These are phyloP conservation scores for Aspergillus avenaceus DNA, from an alignment of 495 filamentous ascomycete species.

Conservation along the genomic window DNA sequence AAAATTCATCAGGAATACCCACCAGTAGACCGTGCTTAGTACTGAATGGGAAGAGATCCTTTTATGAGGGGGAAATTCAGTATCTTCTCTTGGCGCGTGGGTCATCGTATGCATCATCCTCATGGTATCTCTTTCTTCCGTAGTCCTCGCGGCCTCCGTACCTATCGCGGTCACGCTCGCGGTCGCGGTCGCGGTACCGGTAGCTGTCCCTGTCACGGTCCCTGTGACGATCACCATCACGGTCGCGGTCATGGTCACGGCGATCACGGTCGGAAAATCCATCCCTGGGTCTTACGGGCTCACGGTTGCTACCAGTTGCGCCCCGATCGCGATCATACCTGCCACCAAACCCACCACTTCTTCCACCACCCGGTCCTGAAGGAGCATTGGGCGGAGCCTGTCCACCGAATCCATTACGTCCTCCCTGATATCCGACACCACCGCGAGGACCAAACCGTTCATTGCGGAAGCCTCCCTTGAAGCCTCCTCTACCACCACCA, in stretches of 20 bases:
- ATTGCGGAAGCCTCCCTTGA: slow-evolving; percentile 60
- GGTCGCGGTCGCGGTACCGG: slow-evolving; percentile 50
- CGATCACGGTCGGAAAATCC: slow-evolving; percentile 50
- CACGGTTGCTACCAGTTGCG: slow-evolving; percentile 50
- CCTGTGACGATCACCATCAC: slow-evolving; percentile 53
- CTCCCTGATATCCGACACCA: slow-evolving; percentile 58
- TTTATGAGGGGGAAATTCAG: slow-evolving; percentile 39
- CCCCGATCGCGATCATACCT: slow-evolving; percentile 48
- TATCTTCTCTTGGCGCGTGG: slow-evolving; percentile 76
- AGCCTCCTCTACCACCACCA: slow-evolving; percentile 42
- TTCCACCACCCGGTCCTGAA: slow-evolving; percentile 68
- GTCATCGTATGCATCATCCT: slow-evolving; percentile 66
- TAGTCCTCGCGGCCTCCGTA: slow-evolving; percentile 60
- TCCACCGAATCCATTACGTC: slow-evolving; percentile 55
- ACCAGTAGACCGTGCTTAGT: slow-evolving; percentile 42
- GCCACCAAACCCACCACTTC: slow-evolving; percentile 50
- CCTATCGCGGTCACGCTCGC: slow-evolving; percentile 52
- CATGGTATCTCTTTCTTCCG: slow-evolving; percentile 54
- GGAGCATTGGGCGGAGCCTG: slow-evolving; percentile 73
- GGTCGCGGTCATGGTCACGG: slow-evolving; percentile 56
- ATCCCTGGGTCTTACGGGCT: slow-evolving; percentile 49
- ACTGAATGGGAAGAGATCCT: slow-evolving; percentile 14
- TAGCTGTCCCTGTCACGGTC: slow-evolving; percentile 45
- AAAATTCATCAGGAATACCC: slow-evolving; percentile 43
- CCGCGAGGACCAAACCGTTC: slow-evolving; percentile 54